Evolutionary conservation across 23 red algal genomes (phyloP).

Genomic region (Cyanidium caldarium): DNA sequence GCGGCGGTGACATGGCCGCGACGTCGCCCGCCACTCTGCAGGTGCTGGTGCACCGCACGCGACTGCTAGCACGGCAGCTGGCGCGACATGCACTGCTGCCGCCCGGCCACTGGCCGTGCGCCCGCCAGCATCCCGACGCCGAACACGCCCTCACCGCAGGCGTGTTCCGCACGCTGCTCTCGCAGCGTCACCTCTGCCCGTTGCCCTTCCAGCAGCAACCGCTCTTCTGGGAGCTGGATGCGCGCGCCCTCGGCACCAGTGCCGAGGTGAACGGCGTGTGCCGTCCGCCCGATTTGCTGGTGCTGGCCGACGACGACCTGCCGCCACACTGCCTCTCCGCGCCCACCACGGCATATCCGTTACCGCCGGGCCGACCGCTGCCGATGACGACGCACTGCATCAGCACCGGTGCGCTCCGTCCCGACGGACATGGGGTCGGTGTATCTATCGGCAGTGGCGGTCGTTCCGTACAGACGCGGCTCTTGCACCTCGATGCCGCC

Average conservation of each 20-base stretch:
- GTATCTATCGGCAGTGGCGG: no score
- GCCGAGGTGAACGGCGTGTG: not conserved
- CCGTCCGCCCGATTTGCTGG: not conserved
- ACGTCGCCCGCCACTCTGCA: no score
- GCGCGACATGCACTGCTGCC: not conserved
- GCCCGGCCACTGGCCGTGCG: not conserved
- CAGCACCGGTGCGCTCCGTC: no score
- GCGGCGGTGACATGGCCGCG: not conserved
- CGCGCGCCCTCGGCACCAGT: not conserved
- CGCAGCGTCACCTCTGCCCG: not conserved
- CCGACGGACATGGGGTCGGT: no score
- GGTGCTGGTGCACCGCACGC: not conserved
- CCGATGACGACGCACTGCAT: no score
- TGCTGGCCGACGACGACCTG: not conserved
- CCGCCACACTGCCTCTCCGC: no score
- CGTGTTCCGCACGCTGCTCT: not conserved
- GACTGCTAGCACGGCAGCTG: not conserved
- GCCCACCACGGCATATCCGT: no score
- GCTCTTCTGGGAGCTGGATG: not conserved
- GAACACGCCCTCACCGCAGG: not conserved
- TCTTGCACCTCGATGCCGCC: no score
- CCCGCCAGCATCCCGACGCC: not conserved
- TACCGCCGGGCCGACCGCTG: no score
- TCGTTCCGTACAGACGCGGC: no score
- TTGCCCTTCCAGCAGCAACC: not conserved